phyloP scores from a whole-genome alignment of 495 filamentous ascomycete species.

The Amphirosellinia nigrospora region DNA sequence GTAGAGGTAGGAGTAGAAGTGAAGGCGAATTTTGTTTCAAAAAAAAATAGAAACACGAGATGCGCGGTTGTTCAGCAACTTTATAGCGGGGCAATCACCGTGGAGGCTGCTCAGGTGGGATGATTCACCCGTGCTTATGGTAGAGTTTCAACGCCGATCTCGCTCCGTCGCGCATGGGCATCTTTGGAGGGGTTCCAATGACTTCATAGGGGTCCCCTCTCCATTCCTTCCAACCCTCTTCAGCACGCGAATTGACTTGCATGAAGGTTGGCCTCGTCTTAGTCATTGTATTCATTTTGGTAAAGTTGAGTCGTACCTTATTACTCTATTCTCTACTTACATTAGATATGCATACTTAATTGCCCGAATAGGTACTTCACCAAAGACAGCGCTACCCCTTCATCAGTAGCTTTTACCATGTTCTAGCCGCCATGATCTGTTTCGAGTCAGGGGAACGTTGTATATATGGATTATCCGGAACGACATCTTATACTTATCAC shows the following conservation, averaged over 20 bases:
- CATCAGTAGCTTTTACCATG: too few relatives aligned
- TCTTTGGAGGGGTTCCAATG: neutral
- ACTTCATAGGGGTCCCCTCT: conserved; percentile 1
- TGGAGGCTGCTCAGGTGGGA: conserved; percentile 4
- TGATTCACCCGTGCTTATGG: conserved; percentile 7
- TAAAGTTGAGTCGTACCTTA: too few relatives aligned
- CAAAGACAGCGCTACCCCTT: too few relatives aligned
- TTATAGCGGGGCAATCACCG: conserved; percentile 13
- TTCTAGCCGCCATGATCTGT: neutral
- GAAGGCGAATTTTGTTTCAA: neutral
- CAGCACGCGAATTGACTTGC: too few relatives aligned
- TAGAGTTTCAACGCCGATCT: conserved; percentile 15
- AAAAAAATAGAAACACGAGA: neutral
- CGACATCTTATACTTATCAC: too few relatives aligned
- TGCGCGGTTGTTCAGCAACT: neutral
- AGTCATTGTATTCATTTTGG: too few relatives aligned
- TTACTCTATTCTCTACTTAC: too few relatives aligned
- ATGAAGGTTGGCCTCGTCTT: too few relatives aligned
- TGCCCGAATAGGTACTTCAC: too few relatives aligned
- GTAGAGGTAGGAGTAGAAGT: neutral
- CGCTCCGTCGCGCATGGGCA: neutral
- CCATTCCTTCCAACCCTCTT: too few relatives aligned
- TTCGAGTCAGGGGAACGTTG: neutral
- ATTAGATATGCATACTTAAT: too few relatives aligned
- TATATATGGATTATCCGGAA: neutral